These are phyloP conservation scores for Mychonastes homosphaera DNA, from an alignment of 139 green algal genomes.

Conservation along the genomic window DNA sequence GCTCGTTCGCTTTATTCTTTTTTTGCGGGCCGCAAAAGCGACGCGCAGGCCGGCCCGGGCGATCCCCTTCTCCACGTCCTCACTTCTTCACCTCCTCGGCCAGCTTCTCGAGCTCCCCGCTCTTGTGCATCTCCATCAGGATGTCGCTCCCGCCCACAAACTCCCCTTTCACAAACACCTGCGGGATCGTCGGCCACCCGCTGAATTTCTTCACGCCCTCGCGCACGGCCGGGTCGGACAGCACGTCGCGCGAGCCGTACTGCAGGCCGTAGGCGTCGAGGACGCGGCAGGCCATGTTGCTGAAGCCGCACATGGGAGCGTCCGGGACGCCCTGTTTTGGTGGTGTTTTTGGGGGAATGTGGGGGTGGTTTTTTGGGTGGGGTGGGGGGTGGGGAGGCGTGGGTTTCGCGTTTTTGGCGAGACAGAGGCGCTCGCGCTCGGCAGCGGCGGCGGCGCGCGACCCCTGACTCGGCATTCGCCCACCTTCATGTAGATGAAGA, in stretches of 20 bases:
- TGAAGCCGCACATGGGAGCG: slow-evolving; percentile 86
- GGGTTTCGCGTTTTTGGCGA: no score
- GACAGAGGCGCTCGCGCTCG: not conserved
- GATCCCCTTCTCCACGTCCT: no score
- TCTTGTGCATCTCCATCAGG: slow-evolving; percentile 85
- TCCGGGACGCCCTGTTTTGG: slow-evolving; percentile 41
- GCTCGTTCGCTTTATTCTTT: no score
- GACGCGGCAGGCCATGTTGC: slow-evolving; percentile 75
- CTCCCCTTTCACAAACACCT: slow-evolving; percentile 89
- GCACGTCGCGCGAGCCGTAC: slow-evolving; percentile 76
- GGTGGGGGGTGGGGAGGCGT: no score
- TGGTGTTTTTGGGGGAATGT: not conserved
- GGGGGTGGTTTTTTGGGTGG: not conserved
- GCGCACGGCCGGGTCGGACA: slow-evolving; percentile 70
- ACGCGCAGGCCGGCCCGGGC: no score
- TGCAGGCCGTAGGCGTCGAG: slow-evolving; percentile 74
- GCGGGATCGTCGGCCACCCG: slow-evolving; percentile 91
- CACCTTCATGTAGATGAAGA: slow-evolving; percentile 96
- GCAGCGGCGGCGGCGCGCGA: not conserved
- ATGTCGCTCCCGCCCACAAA: slow-evolving; percentile 94
- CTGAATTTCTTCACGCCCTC: slow-evolving; percentile 90
- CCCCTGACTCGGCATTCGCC: not conserved
- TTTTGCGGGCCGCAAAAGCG: no score
- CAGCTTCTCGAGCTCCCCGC: slow-evolving; percentile 67
- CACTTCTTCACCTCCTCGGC: slow-evolving; percentile 38